Percentiles rank a stretch among this genome's conserved stretches.
Evolutionary conservation across 169 alveolate species (phyloP).

Genomic region (Plasmodium gallinaceum): DNA sequence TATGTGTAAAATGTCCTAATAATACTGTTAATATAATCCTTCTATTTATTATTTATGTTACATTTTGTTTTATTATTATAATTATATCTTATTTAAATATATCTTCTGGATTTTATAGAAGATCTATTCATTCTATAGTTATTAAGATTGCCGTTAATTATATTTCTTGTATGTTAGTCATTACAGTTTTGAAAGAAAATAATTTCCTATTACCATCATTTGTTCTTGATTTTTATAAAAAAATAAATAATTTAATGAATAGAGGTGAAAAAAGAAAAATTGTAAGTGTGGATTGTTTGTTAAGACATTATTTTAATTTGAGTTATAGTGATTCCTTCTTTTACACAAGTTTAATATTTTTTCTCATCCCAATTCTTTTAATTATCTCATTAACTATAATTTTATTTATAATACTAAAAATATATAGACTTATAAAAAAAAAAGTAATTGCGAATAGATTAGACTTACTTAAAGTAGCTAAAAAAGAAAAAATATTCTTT

Average conservation of each 20-base stretch:
- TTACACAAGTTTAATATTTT: conserved; percentile 83
- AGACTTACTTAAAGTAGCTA: conserved; percentile 76
- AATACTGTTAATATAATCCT: conserved; percentile 75
- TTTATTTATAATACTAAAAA: conserved; percentile 80
- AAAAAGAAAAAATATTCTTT: conserved; percentile 79
- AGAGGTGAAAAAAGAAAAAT: conserved; percentile 55
- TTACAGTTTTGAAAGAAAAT: conserved; percentile 81
- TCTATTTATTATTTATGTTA: conserved; percentile 79
- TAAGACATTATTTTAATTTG: conserved; percentile 80
- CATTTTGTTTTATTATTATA: conserved; percentile 83
- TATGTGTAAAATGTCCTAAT: conserved; percentile 85
- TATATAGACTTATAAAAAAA: conserved; percentile 31
- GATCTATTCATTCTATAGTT: conserved; percentile 91
- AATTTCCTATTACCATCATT: conserved; percentile 80
- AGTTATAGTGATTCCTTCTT: conserved; percentile 86
- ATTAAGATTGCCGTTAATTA: conserved; percentile 89
- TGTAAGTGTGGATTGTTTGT: conserved; percentile 86
- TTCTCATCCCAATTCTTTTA: conserved; percentile 82
- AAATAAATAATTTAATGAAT: conserved; percentile 40
- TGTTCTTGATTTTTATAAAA: conserved; percentile 44
- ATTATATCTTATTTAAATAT: conserved; percentile 89
- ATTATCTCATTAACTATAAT: conserved; percentile 81
- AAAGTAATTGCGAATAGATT: conserved; percentile 76
- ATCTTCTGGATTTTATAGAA: conserved; percentile 88
- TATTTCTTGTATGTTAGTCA: conserved; percentile 85